A percentile compares a stretch with the other conserved stretches of the same genome.
phyloP scores from a whole-genome alignment of 768 basidiomycete genomes.

The Aureoboletus auriporus region DNA sequence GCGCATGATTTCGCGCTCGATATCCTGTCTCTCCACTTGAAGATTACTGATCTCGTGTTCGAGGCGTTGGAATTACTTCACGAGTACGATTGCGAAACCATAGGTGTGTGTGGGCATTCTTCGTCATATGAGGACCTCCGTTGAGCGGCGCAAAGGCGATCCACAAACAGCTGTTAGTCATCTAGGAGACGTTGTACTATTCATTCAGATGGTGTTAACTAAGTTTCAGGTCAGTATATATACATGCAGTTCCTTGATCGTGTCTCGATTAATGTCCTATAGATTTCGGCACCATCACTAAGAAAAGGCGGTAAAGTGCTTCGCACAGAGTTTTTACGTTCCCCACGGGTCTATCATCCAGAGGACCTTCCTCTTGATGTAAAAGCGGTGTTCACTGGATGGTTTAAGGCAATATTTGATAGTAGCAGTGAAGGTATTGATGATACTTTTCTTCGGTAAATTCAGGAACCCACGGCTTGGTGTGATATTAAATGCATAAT shows the following conservation, averaged over 20 bases:
- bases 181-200: slow-evolving; percentile 75
- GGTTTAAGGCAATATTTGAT: slow-evolving; percentile 80
- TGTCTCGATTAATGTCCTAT: slow-evolving; percentile 4
- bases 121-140: neutral
- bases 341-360: slow-evolving; percentile 38
- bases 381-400: slow-evolving; percentile 43
- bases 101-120: slow-evolving; percentile 48
- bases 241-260: neutral
- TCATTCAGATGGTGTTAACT: slow-evolving; percentile 61
- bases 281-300: slow-evolving; percentile 52
- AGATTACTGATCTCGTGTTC: slow-evolving; percentile 60
- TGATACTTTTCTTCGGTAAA: slow-evolving; percentile 66
- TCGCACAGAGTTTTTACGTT: slow-evolving; percentile 49
- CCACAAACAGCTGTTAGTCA: slow-evolving; percentile 79
- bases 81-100: slow-evolving; percentile 75
- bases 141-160: slow-evolving; percentile 49
- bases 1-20: slow-evolving; percentile 58
- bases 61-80: slow-evolving; percentile 60
- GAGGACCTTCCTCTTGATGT: slow-evolving; percentile 44
- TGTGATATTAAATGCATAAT: neutral
- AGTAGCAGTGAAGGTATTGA: slow-evolving; percentile 77
- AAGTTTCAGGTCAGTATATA: slow-evolving; percentile 53
- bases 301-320: slow-evolving; percentile 44
- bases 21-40: slow-evolving; percentile 63
- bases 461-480: neutral